These are phyloP conservation scores for Ceratocystis cubensis DNA, from an alignment of 2,329 filamentous ascomycete genomes.

Conservation along the genomic window DNA sequence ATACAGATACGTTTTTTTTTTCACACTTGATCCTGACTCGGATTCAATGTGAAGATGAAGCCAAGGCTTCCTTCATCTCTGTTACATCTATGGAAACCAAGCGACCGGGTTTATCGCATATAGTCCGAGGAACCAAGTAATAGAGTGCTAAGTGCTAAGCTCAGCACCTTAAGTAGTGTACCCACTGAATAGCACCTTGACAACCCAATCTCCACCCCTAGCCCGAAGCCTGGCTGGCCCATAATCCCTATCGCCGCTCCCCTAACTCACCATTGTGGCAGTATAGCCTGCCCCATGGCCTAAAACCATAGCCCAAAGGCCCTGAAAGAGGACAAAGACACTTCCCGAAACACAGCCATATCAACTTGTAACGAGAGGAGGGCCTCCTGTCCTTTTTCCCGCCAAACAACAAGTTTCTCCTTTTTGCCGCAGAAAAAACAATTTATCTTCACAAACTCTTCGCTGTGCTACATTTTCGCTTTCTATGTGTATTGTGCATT, in stretches of 20 bases:
- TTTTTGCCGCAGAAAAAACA: background rate
- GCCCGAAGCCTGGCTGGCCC: no score
- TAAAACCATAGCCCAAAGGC: background rate
- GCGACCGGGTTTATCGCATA: no score
- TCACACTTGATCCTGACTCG: background rate
- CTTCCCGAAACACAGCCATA: constrained; percentile 19
- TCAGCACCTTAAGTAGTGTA: no score
- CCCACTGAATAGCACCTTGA: no score
- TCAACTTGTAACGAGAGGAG: constrained; percentile 19
- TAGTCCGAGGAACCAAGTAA: no score
- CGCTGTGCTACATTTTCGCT: constrained; percentile 4
- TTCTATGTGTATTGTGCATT: background rate
- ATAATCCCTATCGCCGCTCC: no score
- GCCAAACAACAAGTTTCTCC: background rate
- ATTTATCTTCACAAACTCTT: background rate
- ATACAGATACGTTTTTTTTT: background rate
- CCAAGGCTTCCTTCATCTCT: no score
- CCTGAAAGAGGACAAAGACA: constrained; percentile 9
- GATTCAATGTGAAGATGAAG: no score
- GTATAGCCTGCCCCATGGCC: background rate
- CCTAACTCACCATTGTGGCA: background rate
- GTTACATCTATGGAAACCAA: no score
- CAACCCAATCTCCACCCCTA: no score
- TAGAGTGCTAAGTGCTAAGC: no score
- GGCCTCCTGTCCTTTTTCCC: constrained; percentile 14